Conservation (phyloP, 1,284 basidiomycete species). For the Rhodotorula sp. region DNA sequence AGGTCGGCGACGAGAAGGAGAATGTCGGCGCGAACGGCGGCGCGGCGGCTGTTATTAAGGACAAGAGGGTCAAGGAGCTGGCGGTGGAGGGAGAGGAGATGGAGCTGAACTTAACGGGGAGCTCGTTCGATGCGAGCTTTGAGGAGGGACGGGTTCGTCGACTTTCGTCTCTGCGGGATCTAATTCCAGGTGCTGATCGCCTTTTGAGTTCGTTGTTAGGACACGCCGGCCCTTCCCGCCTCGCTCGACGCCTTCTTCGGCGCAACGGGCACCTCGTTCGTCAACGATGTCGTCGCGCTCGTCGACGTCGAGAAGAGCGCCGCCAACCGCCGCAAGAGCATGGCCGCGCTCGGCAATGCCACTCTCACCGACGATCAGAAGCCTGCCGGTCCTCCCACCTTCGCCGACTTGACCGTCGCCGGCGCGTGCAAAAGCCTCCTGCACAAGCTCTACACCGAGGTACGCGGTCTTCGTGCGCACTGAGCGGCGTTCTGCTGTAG, state of each 20-base stretch:
- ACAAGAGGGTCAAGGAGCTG: neutral
- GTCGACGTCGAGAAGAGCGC: constrained; percentile 31
- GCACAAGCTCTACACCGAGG: constrained; percentile 37
- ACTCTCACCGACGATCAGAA: too few species aligned
- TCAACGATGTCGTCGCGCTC: constrained; percentile 28
- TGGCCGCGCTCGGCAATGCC: constrained; percentile 16
- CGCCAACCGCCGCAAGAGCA: constrained; percentile 31
- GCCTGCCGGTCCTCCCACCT: constrained; percentile 25
- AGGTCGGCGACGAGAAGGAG: too few species aligned
- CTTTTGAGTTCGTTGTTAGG: too few species aligned
- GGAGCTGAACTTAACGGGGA: constrained; percentile 33
- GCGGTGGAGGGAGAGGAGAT: neutral
- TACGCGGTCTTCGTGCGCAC: neutral
- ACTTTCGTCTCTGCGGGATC: too few species aligned
- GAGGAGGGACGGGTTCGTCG: neutral
- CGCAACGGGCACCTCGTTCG: constrained; percentile 32
- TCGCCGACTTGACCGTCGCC: constrained; percentile 36
- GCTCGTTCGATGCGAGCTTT: constrained; percentile 31
- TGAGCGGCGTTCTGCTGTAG: neutral
- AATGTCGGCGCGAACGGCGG: constrained; percentile 1
- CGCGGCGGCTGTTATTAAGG: neutral
- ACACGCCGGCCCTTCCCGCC: constrained; percentile 12
- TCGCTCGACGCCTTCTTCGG: constrained; percentile 38
- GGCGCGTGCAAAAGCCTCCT: constrained; percentile 36
- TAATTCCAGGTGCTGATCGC: too few species aligned